Evolutionary conservation across 495 filamentous ascomycete species (phyloP).

Genomic region (Penicillium diatomitis): DNA sequence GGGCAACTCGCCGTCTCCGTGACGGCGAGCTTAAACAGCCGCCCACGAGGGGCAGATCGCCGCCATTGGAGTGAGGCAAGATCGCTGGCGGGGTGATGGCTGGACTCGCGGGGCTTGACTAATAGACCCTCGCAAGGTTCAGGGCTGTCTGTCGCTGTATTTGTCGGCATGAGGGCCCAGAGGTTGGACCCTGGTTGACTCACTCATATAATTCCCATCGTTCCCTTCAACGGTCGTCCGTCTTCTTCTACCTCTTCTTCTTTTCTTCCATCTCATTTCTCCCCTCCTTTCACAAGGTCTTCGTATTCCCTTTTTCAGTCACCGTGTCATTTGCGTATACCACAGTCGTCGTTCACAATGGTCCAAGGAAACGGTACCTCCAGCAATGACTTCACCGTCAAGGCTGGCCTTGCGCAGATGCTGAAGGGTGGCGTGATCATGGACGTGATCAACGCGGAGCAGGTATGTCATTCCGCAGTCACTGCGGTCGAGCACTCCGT

Average conservation of each 20-base stretch:
- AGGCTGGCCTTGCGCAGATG: conserved; percentile 93
- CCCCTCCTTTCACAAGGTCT: not conserved
- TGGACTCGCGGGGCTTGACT: too few relatives aligned
- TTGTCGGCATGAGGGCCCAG: not conserved
- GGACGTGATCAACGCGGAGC: conserved; percentile 92
- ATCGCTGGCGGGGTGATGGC: conserved; percentile 4
- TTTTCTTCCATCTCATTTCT: not conserved
- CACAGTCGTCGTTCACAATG: conserved; percentile 33
- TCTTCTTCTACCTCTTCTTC: not conserved
- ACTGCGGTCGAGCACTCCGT: not conserved
- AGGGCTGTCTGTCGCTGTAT: too few relatives aligned
- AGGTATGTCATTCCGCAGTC: conserved; percentile 40
- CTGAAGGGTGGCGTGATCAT: conserved; percentile 98
- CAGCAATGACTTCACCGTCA: conserved; percentile 60
- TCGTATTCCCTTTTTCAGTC: not conserved
- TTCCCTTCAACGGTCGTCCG: not conserved
- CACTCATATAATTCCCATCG: conserved; percentile 2
- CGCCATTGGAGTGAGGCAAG: conserved; percentile 10
- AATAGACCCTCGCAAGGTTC: too few relatives aligned
- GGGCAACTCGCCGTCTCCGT: conserved; percentile 4
- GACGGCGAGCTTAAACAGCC: conserved; percentile 7
- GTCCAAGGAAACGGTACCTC: conserved; percentile 24
- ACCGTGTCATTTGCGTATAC: conserved; percentile 7
- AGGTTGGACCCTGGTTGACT: conserved; percentile 9
- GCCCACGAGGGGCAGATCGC: conserved; percentile 5